These are phyloP conservation scores for Phallus indusiatus DNA, from an alignment of 768 basidiomycete species.

Conservation along the genomic window DNA sequence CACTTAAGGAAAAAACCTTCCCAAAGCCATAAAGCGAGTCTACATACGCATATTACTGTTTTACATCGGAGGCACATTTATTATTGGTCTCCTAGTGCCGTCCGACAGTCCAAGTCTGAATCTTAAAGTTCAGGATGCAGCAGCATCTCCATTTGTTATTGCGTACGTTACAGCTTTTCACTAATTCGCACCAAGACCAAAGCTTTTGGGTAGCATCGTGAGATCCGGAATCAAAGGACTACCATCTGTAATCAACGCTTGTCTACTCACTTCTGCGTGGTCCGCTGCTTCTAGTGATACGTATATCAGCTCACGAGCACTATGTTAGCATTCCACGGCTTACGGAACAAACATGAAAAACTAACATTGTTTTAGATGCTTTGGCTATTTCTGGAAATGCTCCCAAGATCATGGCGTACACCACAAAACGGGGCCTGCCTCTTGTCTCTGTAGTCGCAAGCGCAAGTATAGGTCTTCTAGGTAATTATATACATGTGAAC, in stretches of 20 bases:
- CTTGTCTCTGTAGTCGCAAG: conserved; percentile 61
- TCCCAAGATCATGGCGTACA: conserved; percentile 65
- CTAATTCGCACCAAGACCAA: not conserved
- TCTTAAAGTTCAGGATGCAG: conserved; percentile 33
- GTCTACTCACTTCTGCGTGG: conserved; percentile 32
- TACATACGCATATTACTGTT: conserved; percentile 78
- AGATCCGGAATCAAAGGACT: conserved; percentile 49
- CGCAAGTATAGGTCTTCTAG: conserved; percentile 44
- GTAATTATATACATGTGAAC: conserved; percentile 13
- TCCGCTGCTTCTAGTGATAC: conserved; percentile 32
- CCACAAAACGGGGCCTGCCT: conserved; percentile 68
- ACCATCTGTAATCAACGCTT: conserved; percentile 24
- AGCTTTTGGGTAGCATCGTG: conserved; percentile 18
- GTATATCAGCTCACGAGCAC: conserved; percentile 27
- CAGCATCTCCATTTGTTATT: conserved; percentile 48
- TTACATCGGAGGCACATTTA: conserved; percentile 28
- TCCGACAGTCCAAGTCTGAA: conserved; percentile 33
- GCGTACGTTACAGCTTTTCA: conserved; percentile 20
- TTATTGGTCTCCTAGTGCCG: conserved; percentile 34
- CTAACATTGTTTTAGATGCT: conserved; percentile 44
- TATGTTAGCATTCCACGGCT: conserved; percentile 17
- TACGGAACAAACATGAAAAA: not conserved
- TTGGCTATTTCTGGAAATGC: conserved; percentile 75
- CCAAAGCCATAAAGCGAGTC: conserved; percentile 58
- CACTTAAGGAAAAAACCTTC: conserved; percentile 40